Evolutionary conservation across 176 grass and related monocot genomes (phyloP), one percentile per base, ranked within the genome.

Genomic region (Chrysopogon serrulatus): DNA sequence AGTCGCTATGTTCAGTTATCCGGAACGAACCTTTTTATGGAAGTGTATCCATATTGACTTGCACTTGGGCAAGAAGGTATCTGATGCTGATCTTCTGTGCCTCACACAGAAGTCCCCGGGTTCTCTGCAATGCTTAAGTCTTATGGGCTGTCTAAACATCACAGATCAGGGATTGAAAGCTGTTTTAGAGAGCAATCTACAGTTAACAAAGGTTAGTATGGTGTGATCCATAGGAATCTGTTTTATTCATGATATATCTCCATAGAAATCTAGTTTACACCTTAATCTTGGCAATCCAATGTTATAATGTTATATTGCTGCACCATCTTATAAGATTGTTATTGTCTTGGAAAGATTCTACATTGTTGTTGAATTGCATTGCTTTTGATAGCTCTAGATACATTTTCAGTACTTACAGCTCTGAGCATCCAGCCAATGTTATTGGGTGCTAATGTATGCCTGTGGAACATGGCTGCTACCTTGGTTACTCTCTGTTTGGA

Each of bases 131-230:
- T 86, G 81, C 43, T 74, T 99, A 61, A 92, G 74, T 82, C 72
- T 94, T 21, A 47, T 53, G 17, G 17, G 84, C 60, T 96, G 93
- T 62, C 71, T 74, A 49, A 89, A 83, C 32, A 85, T 99, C 86
- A 96, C 97, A 14, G 90, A 99, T 79, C 90, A 91, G 53, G 97
- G 93, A 17, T 48, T 99, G 81, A 96, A 90, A 68, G 56, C 43
- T 65, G 93, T 96, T 74, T 66, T 99, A 16, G 65, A 94, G 41
- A 84, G 39, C 57, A 94, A 92, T 77, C 91, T 73, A 19, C 80
- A 54, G 60, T 76, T 99, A 74, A 91, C 35, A 45, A 89, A 94
- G 97, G 97, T 99, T 86, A 84, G 97, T 89, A n/a, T 77, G 3
- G 5, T 19, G n/a, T 71, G n/a, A 84, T 79, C 35, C 42, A 65